A percentile compares a stretch with the other conserved stretches of the same genome.
Conservation (phyloP, 805 yeast species). For the Candida nonsorbophila region DNA sequence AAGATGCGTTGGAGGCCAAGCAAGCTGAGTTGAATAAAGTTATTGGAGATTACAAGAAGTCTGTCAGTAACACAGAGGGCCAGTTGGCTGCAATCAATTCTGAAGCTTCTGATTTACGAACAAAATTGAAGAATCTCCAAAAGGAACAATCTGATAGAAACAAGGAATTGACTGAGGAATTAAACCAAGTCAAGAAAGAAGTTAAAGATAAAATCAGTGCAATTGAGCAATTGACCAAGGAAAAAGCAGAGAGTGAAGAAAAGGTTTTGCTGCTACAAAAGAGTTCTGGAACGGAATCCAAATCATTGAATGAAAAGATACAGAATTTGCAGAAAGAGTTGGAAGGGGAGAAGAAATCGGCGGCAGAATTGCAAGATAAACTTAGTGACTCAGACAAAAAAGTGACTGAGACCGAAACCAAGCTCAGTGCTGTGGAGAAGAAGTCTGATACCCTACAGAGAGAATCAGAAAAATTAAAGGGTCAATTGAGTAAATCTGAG, state of each 20-base stretch:
- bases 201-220: slow-evolving; percentile 1
- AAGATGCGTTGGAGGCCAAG: not conserved
- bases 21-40: slow-evolving; percentile 2
- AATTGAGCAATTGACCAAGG: slow-evolving; percentile 1
- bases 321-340: not conserved
- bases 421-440: not conserved
- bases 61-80: no score
- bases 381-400: not conserved
- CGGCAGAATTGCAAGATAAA: not conserved
- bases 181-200: no score
- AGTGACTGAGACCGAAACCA: not conserved
- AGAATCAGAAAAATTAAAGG: not conserved
- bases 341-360: not conserved
- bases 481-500: not conserved
- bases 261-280: not conserved
- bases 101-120: no score
- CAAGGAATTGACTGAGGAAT: no score
- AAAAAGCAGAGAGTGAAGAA: not conserved
- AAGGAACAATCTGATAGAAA: no score
- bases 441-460: not conserved
- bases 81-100: no score
- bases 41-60: no score
- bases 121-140: no score
- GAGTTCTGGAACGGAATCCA: slow-evolving; percentile 1
- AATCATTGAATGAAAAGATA: not conserved